phyloP scores from a whole-genome alignment of 2,329 filamentous ascomycete species.

The Mycosphaerella sp. region DNA sequence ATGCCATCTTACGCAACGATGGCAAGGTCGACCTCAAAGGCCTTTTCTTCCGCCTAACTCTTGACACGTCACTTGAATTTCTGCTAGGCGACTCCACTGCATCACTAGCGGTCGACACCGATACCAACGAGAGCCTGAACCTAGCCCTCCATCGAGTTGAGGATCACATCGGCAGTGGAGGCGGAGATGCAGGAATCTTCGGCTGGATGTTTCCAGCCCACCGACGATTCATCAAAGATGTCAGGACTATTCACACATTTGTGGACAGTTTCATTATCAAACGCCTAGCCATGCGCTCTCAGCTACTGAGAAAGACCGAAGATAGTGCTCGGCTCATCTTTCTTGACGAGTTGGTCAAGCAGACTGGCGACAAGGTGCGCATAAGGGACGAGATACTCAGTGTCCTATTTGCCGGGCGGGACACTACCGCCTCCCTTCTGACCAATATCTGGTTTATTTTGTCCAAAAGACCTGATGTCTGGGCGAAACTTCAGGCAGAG shows the following conservation, averaged over 20 bases:
- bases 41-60: constrained; percentile 57
- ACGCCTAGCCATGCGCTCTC: constrained; percentile 10
- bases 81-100: constrained; percentile 50
- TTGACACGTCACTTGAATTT: constrained; percentile 62
- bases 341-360: constrained; percentile 50
- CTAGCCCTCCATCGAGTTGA: constrained; percentile 18
- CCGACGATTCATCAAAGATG: background rate
- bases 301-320: constrained; percentile 11
- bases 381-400: constrained; percentile 42
- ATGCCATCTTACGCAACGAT: constrained; percentile 47
- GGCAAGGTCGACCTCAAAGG: constrained; percentile 54
- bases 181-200: background rate
- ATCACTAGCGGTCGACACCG: constrained; percentile 16
- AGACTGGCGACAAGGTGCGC: constrained; percentile 38
- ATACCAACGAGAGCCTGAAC: constrained; percentile 5
- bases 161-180: constrained; percentile 8
- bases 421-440: constrained; percentile 47
- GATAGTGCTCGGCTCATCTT: constrained; percentile 40
- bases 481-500: constrained; percentile 22
- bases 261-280: background rate
- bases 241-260: background rate
- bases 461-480: constrained; percentile 20
- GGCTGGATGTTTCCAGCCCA: background rate
- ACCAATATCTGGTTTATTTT: constrained; percentile 36
- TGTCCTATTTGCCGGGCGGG: constrained; percentile 48